Conservation (phyloP, 345 rosid species). For the Populus pruinosa region DNA sequence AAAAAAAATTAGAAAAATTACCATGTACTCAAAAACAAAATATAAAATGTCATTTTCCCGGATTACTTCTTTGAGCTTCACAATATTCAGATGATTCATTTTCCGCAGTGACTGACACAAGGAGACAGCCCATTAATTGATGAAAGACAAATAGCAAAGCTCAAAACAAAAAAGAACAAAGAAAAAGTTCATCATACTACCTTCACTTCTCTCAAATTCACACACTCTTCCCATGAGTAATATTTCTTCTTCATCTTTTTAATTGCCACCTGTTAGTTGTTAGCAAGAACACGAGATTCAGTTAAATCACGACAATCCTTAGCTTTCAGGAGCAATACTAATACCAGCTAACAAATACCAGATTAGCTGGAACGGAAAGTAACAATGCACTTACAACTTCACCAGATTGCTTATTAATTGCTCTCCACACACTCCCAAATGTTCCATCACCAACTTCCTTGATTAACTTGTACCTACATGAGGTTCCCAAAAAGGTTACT, state of each 20-base stretch:
- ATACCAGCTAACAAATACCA: too few relatives aligned
- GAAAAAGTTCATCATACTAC: conserved; percentile 28
- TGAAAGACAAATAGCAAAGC: not conserved
- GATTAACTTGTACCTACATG: conserved; percentile 66
- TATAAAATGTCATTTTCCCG: conserved; percentile 79
- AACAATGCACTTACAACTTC: conserved; percentile 69
- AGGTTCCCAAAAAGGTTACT: not conserved
- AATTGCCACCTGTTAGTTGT: conserved; percentile 69
- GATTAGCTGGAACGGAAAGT: not conserved
- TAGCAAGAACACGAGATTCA: too few relatives aligned
- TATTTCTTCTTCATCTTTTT: conserved; percentile 97
- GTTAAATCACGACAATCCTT: not conserved
- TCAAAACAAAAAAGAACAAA: not conserved
- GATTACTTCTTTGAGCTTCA: conserved; percentile 96
- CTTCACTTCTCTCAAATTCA: conserved; percentile 93
- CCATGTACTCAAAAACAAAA: conserved; percentile 96
- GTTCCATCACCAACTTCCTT: conserved; percentile 98
- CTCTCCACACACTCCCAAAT: conserved; percentile 94
- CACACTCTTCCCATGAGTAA: conserved; percentile 91
- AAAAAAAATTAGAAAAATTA: conserved; percentile 14
- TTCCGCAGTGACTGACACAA: conserved; percentile 54
- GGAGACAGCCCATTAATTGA: not conserved
- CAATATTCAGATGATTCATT: conserved; percentile 93
- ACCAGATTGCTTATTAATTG: conserved; percentile 71
- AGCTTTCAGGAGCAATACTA: not conserved